Evolutionary conservation across 139 green algal species (phyloP).

Genomic region (Deuterostichococcus epilithicus): DNA sequence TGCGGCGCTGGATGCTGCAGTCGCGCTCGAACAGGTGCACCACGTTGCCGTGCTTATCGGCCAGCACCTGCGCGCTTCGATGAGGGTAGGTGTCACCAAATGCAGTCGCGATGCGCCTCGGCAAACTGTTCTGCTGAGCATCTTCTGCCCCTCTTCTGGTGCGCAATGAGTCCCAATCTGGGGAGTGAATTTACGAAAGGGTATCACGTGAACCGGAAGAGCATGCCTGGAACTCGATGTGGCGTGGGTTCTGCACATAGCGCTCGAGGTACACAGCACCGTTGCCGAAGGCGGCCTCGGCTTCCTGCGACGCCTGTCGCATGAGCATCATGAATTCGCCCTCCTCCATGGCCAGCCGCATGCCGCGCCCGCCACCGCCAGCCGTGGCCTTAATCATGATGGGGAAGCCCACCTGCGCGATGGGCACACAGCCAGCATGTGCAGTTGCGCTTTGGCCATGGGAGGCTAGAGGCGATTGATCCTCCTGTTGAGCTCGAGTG

Average conservation of each 20-base stretch:
- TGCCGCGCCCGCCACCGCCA: slow-evolving; percentile 81
- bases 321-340: slow-evolving; percentile 84
- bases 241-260: slow-evolving; percentile 84
- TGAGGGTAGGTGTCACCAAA: too few species aligned
- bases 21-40: slow-evolving; percentile 95
- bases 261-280: slow-evolving; percentile 92
- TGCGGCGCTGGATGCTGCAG: slow-evolving; percentile 94
- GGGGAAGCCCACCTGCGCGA: slow-evolving; percentile 77
- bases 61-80: slow-evolving; percentile 75
- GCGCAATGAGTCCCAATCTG: neutral
- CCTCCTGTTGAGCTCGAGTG: too few species aligned
- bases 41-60: slow-evolving; percentile 92
- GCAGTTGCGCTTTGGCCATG: too few species aligned
- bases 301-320: slow-evolving; percentile 74
- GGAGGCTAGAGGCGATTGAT: too few species aligned
- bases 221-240: slow-evolving; percentile 95
- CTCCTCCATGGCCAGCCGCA: slow-evolving; percentile 77
- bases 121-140: too few species aligned
- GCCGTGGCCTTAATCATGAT: slow-evolving; percentile 98
- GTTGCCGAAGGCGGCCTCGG: slow-evolving; percentile 95
- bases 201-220: too few species aligned
- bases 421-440: neutral
- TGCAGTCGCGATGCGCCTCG: too few species aligned
- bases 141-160: too few species aligned
- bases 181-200: too few species aligned